These are phyloP conservation scores for Helicostylum pulchrum DNA, from an alignment of 192 early-diverging fungal genomes.

Conservation along the genomic window DNA sequence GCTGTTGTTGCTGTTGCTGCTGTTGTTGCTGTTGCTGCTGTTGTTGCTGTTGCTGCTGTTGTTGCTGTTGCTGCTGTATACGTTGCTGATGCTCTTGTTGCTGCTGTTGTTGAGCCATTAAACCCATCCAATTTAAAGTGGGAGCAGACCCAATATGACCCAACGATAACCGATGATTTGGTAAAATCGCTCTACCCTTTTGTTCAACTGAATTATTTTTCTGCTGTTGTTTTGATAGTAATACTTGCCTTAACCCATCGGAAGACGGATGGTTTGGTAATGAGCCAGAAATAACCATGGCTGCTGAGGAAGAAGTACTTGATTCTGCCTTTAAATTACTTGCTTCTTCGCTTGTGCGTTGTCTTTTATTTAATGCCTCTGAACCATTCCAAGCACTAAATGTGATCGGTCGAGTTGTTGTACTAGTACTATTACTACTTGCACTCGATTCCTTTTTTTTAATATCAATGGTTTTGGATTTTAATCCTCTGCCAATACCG, in stretches of 20 bases:
- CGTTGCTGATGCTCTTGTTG: not conserved
- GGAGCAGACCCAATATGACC: not conserved
- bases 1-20: not conserved
- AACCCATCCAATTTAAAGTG: conserved; percentile 20
- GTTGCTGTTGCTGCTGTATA: not conserved
- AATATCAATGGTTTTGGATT: too few species aligned
- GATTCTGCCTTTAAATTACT: not conserved
- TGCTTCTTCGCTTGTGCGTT: not conserved
- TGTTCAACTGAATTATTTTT: not conserved
- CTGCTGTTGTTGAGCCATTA: conserved; percentile 6
- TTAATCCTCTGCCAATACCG: too few species aligned
- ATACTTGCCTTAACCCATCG: conserved; percentile 4
- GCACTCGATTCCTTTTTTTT: too few species aligned
- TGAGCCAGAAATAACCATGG: conserved; percentile 12
- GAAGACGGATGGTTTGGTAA: conserved; percentile 6
- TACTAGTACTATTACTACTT: too few species aligned
- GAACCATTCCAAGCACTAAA: conserved; percentile 3
- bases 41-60: not conserved
- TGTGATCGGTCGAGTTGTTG: not conserved
- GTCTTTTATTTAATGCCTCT: conserved; percentile 8
- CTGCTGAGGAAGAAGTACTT: not conserved
- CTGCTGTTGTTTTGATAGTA: conserved; percentile 11
- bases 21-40: not conserved
- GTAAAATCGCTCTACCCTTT: not conserved
- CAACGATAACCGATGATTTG: not conserved